Evolutionary conservation across 1,139 yeast genomes (phyloP).

Genomic region (Scheffersomyces titani): DNA sequence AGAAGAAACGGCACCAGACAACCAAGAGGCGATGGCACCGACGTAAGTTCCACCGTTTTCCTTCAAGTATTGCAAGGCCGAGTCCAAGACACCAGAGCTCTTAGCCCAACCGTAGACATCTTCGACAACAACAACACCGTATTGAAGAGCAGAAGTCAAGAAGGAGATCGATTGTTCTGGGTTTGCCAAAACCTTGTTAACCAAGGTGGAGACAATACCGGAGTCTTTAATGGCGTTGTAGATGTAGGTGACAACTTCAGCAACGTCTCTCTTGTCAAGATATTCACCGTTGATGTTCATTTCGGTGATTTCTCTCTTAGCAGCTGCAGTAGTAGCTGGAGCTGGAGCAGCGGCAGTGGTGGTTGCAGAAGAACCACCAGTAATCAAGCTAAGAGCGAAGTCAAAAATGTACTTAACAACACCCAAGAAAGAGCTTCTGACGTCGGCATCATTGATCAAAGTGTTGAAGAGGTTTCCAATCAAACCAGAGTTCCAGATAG

Average conservation of each 20-base stretch:
- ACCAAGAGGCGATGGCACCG: slow-evolving; percentile 27
- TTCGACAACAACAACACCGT: slow-evolving; percentile 36
- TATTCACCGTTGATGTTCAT: slow-evolving; percentile 14
- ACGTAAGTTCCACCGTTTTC: slow-evolving; percentile 33
- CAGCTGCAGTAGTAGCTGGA: slow-evolving; percentile 14
- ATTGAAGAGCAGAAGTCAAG: slow-evolving; percentile 34
- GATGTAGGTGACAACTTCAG: slow-evolving; percentile 28
- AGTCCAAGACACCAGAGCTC: slow-evolving; percentile 35
- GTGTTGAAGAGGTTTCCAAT: slow-evolving; percentile 34
- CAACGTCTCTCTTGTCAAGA: slow-evolving; percentile 42
- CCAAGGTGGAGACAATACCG: slow-evolving; percentile 34
- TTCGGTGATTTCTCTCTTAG: slow-evolving; percentile 21
- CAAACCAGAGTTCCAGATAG: slow-evolving; percentile 48
- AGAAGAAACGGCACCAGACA: slow-evolving; percentile 16
- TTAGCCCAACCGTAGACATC: slow-evolving; percentile 44
- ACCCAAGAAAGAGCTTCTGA: slow-evolving; percentile 36
- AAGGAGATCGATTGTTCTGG: slow-evolving; percentile 37
- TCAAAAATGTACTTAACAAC: slow-evolving; percentile 38
- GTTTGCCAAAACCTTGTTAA: slow-evolving; percentile 38
- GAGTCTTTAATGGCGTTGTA: slow-evolving; percentile 33
- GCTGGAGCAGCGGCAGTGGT: slow-evolving; percentile 20
- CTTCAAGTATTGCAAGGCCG: slow-evolving; percentile 31
- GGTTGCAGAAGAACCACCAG: slow-evolving; percentile 19
- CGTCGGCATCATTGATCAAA: slow-evolving; percentile 34
- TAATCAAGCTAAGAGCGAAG: slow-evolving; percentile 33